Conservation (phyloP, 2,329 filamentous ascomycete genomes). For the Aspergillus versicolor region DNA sequence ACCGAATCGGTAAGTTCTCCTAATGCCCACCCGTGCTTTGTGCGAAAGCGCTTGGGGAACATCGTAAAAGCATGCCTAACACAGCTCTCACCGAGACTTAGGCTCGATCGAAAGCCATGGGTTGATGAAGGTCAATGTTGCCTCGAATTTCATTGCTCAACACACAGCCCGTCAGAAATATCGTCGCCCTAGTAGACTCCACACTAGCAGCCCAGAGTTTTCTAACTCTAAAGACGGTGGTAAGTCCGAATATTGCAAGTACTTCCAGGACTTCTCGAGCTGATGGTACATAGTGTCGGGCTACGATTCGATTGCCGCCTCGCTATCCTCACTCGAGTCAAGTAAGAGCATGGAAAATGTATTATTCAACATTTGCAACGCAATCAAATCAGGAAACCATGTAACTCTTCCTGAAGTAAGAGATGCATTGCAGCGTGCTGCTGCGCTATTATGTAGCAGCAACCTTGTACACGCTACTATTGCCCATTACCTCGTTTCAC, state of each 20-base stretch:
- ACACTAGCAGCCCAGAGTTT: constrained; percentile 31
- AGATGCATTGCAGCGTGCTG: constrained; percentile 78
- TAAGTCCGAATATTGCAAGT: constrained; percentile 10
- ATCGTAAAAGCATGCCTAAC: background rate
- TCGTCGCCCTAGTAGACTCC: constrained; percentile 71
- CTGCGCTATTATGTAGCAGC: constrained; percentile 79
- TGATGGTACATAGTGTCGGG: constrained; percentile 12
- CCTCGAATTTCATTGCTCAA: constrained; percentile 93
- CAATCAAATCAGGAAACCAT: constrained; percentile 66
- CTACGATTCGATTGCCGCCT: constrained; percentile 6
- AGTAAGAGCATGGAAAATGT: constrained; percentile 54
- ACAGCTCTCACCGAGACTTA: background rate
- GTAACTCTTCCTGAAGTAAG: constrained; percentile 74
- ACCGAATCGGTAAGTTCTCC: constrained; percentile 61
- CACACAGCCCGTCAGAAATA: constrained; percentile 98
- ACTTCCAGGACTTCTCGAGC: background rate
- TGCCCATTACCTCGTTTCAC: constrained; percentile 82
- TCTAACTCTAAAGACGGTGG: constrained; percentile 13
- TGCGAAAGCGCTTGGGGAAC: background rate
- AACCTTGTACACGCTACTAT: constrained; percentile 74
- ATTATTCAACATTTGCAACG: constrained; percentile 70
- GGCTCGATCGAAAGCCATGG: constrained; percentile 73
- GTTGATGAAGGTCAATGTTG: constrained; percentile 77
- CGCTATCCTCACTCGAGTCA: constrained; percentile 18
- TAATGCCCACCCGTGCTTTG: background rate